Percentiles rank a stretch among this genome's conserved stretches.
phyloP scores from a whole-genome alignment of 2,329 filamentous ascomycete species.

The Raffaelea deltoideospora region DNA sequence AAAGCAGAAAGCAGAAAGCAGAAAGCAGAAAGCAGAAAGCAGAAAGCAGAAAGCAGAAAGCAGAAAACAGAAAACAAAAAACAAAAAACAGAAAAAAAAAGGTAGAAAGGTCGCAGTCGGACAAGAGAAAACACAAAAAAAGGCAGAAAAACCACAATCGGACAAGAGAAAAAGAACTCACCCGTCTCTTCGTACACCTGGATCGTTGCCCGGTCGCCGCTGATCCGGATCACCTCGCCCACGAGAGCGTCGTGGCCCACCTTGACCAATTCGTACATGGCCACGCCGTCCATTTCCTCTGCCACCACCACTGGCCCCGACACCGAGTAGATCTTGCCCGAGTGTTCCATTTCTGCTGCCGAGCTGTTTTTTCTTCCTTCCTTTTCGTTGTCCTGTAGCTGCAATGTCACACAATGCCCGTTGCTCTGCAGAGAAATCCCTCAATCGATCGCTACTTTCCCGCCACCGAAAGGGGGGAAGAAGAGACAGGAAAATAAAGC shows the following conservation, averaged over 20 bases:
- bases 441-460: too few species aligned
- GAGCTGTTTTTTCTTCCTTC: too few species aligned
- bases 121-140: neutral
- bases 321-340: constrained; percentile 14
- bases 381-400: too few species aligned
- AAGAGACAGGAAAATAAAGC: too few species aligned
- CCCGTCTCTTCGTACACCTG: constrained; percentile 99
- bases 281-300: constrained; percentile 96
- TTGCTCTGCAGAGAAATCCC: too few species aligned
- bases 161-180: constrained; percentile 25
- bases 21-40: too few species aligned
- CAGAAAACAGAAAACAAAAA: too few species aligned
- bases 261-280: constrained; percentile 97
- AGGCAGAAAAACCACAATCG: neutral
- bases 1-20: too few species aligned
- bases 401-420: too few species aligned
- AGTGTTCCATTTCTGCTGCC: constrained; percentile 10
- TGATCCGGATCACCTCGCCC: constrained; percentile 97
- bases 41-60: too few species aligned
- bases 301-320: constrained; percentile 72
- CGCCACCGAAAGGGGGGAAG: too few species aligned
- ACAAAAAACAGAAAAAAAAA: too few species aligned
- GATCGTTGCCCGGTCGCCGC: constrained; percentile 86
- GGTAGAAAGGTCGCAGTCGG: neutral
- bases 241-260: constrained; percentile 86